These are phyloP conservation scores for Thalassiosira oceanica DNA, from an alignment of 352 stramenopile genomes.

Conservation along the genomic window DNA sequence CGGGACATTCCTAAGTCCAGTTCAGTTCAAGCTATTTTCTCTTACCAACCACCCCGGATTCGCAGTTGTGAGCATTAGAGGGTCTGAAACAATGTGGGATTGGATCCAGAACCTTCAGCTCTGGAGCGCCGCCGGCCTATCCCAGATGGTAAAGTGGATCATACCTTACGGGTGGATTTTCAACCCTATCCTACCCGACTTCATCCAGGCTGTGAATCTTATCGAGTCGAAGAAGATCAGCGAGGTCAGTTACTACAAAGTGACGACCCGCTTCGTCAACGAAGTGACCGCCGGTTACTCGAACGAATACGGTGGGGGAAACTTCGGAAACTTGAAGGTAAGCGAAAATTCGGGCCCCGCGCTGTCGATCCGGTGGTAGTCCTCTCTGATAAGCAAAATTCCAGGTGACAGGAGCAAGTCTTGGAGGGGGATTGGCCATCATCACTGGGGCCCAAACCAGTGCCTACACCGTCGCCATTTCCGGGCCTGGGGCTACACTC, in stretches of 20 bases:
- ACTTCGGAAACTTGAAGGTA: slow-evolving; percentile 20
- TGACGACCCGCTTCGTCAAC: slow-evolving; percentile 24
- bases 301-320: slow-evolving; percentile 27
- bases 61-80: slow-evolving; percentile 61
- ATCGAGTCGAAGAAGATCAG: slow-evolving; percentile 24
- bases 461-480: slow-evolving; percentile 60
- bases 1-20: slow-evolving; percentile 12
- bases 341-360: not conserved
- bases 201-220: slow-evolving; percentile 24
- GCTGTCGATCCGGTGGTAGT: too few relatives aligned
- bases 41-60: slow-evolving; percentile 5
- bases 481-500: slow-evolving; percentile 56
- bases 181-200: slow-evolving; percentile 26
- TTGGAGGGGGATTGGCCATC: slow-evolving; percentile 55
- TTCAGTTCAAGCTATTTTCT: slow-evolving; percentile 50
- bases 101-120: slow-evolving; percentile 71
- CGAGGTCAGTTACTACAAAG: slow-evolving; percentile 37
- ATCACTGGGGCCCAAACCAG: slow-evolving; percentile 71
- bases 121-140: slow-evolving; percentile 61
- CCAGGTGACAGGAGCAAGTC: too few relatives aligned
- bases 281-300: slow-evolving; percentile 19
- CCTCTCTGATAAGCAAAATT: too few relatives aligned
- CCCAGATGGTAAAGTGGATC: slow-evolving; percentile 63
- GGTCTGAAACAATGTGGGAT: slow-evolving; percentile 50
- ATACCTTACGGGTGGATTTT: slow-evolving; percentile 56